Evolutionary conservation across 1,284 basidiomycete genomes (phyloP), one percentile per base, ranked within the genome.

Genomic region (Pascua guehoae): DNA sequence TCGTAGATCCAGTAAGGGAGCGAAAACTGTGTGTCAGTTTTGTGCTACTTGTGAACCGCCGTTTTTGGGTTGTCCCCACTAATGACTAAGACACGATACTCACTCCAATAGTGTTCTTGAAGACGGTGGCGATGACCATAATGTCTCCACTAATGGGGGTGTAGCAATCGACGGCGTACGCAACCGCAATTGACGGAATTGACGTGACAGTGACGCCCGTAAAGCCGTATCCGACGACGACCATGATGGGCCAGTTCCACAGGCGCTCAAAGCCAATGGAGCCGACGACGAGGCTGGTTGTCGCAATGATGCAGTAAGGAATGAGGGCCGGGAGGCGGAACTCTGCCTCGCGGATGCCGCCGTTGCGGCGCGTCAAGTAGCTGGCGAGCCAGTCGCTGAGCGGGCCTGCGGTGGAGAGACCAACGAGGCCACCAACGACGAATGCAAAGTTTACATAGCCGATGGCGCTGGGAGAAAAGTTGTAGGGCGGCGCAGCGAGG

Each of bases 121-220:
- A 42, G 15, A 59, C 61, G 3, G 57, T 56, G 5, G 61, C 54
- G 48, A 59, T 57, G 37, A 53, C 47, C 57, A 62, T 59, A 46
- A 62, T 59, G 17, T 62, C 61, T n/a, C 57, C 61, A 9, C 51
- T 49, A 11, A 60, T 57, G 17, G 54, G 53, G 5, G 53, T 62
- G 49, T 60, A 62, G 52, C 58, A 54, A 49, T 62, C 61, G 38
- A 62, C 52, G 2, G 57, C 61, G 52, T 62, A 62, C 2, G 54
- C 54, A 8, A 62, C 36, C 1, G 58, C 57, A 38, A 62, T 60
- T 0, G 57, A 51, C 0, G 56, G 56, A 9, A 57, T 43, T 4
- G 49, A 43, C 0, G 61, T 57, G 18, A 59, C 61, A 10, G 41
- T 56, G 14, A 62, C 37, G 24, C 61, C 61, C 1, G 54, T 57